Conservation (phyloP, 108 stramenopile species). For the Skeletonema costatum region DNA sequence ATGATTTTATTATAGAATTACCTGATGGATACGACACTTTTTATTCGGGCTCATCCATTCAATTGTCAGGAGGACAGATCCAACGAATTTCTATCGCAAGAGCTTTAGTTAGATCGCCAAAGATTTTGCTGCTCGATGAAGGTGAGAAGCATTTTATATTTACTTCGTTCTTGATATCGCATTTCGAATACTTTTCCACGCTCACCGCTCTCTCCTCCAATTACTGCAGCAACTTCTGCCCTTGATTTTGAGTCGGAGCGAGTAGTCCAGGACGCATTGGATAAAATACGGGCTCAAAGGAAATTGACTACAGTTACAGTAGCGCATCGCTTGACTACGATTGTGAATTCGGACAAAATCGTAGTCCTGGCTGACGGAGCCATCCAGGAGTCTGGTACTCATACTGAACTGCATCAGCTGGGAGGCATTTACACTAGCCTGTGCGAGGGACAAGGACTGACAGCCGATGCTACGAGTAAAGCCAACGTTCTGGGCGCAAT, state of each 20-base stretch:
- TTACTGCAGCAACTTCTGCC: conserved; percentile 47
- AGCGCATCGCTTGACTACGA: conserved; percentile 65
- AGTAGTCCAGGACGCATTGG: conserved; percentile 83
- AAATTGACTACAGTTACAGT: conserved; percentile 69
- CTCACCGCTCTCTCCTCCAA: neutral
- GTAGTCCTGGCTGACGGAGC: conserved; percentile 73
- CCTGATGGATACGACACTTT: conserved; percentile 72
- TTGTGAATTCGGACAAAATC: conserved; percentile 67
- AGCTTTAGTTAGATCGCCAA: conserved; percentile 65
- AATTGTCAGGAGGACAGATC: conserved; percentile 81
- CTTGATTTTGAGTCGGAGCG: conserved; percentile 79
- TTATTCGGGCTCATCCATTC: conserved; percentile 39
- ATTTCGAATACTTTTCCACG: neutral
- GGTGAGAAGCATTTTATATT: conserved; percentile 52
- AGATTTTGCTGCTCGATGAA: conserved; percentile 73
- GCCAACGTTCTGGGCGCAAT: neutral
- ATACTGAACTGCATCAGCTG: conserved; percentile 60
- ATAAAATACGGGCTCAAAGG: conserved; percentile 48
- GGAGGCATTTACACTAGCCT: conserved; percentile 51
- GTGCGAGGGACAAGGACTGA: conserved; percentile 50
- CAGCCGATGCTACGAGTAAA: conserved; percentile 12
- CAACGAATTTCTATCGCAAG: conserved; percentile 91
- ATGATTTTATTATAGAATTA: conserved; percentile 70
- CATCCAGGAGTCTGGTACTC: conserved; percentile 77
- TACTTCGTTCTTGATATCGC: conserved; percentile 1